phyloP scores from a whole-genome alignment of 768 basidiomycete species.

The Tulasnella sp. region DNA sequence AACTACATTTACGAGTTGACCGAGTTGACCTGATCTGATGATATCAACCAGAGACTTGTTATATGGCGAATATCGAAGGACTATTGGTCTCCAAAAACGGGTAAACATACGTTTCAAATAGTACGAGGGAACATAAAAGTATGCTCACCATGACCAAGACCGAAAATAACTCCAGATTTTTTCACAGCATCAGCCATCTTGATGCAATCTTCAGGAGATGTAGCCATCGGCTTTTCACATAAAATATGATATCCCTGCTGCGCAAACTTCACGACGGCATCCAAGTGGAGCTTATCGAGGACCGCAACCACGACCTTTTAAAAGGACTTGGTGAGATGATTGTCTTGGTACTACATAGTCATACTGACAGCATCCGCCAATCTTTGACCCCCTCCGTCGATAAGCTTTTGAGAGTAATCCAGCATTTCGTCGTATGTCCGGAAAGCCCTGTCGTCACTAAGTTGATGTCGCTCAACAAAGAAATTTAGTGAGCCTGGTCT shows the following conservation, averaged over 20 bases:
- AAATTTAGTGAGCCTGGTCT: slow-evolving; percentile 47
- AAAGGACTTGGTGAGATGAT: too few species aligned
- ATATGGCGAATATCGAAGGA: slow-evolving; percentile 81
- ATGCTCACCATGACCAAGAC: slow-evolving; percentile 66
- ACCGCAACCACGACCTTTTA: slow-evolving; percentile 48
- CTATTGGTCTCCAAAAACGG: slow-evolving; percentile 29
- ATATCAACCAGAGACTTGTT: slow-evolving; percentile 53
- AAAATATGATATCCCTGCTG: slow-evolving; percentile 76
- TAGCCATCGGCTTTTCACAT: slow-evolving; percentile 91
- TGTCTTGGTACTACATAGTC: too few species aligned
- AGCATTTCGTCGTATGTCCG: slow-evolving; percentile 56
- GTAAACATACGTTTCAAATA: too few species aligned
- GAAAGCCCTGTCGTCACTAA: slow-evolving; percentile 62
- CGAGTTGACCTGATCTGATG: slow-evolving; percentile 55
- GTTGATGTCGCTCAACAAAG: slow-evolving; percentile 42
- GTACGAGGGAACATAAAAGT: not conserved
- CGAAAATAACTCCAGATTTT: slow-evolving; percentile 61
- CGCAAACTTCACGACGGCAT: slow-evolving; percentile 61
- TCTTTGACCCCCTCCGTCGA: slow-evolving; percentile 48
- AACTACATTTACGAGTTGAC: slow-evolving; percentile 67
- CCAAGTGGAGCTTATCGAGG: slow-evolving; percentile 65
- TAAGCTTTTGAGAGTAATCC: slow-evolving; percentile 51
- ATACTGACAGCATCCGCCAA: slow-evolving; percentile 62
- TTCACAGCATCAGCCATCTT: slow-evolving; percentile 61
- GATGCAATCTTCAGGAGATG: slow-evolving; percentile 54